Percentiles rank a stretch among this genome's conserved stretches.
phyloP scores from a whole-genome alignment of 2,329 filamentous ascomycete genomes.

The Elsinoe perseae region DNA sequence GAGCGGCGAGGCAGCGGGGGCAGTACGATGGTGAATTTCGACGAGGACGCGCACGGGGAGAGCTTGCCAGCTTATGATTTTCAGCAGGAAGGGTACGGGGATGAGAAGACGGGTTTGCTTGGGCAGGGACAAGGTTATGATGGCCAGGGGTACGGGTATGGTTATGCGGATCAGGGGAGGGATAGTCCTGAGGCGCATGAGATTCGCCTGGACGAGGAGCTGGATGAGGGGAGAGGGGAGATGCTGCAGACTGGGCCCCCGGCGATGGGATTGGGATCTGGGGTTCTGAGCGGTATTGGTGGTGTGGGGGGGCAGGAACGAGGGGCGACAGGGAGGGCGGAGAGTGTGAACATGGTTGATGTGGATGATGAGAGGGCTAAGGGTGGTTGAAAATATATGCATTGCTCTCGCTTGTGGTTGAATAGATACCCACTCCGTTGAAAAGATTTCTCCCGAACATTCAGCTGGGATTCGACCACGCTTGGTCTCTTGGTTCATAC shows the following conservation, averaged over 20 bases:
- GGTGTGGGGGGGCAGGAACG: background rate
- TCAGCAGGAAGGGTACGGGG: background rate
- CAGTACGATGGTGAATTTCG: constrained; percentile 19
- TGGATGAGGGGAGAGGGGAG: constrained; percentile 18
- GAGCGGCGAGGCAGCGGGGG: constrained; percentile 17
- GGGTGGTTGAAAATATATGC: background rate
- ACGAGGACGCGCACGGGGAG: constrained; percentile 12
- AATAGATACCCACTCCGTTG: background rate
- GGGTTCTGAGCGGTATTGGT: background rate
- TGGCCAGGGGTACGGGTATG: background rate
- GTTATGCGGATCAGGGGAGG: background rate
- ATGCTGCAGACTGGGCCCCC: constrained; percentile 23
- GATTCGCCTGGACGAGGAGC: constrained; percentile 15
- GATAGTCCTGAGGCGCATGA: constrained; percentile 18
- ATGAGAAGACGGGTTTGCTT: background rate
- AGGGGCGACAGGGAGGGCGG: background rate
- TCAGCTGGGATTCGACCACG: too few species aligned
- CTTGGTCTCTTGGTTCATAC: too few species aligned
- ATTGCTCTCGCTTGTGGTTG: background rate
- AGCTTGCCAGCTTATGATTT: constrained; percentile 8
- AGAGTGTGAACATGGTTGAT: constrained; percentile 9
- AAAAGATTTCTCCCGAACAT: too few species aligned
- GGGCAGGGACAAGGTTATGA: background rate
- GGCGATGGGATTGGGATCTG: background rate
- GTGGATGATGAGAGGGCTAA: constrained; percentile 9